A percentile compares a stretch with the other conserved stretches of the same genome.
Conservation (phyloP, 2,329 filamentous ascomycete genomes). For the Magnaporthales sp. region DNA sequence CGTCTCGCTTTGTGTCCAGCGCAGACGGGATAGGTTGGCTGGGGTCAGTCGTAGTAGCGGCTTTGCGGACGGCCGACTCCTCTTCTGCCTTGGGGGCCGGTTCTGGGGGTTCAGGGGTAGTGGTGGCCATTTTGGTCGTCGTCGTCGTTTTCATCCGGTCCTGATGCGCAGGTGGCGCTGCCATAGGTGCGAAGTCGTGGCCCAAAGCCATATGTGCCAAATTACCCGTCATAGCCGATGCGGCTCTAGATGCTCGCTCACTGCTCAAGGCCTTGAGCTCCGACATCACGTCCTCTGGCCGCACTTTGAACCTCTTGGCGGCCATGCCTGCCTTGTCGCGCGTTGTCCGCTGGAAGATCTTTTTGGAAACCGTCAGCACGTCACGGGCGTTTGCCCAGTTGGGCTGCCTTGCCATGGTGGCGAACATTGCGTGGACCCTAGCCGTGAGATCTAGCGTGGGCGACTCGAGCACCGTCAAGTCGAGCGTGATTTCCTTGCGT, state of each 20-base stretch:
- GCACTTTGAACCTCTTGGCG: conserved; percentile 6
- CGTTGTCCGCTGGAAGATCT: conserved; percentile 34
- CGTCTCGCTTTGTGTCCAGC: conserved; percentile 32
- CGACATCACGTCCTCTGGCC: not conserved
- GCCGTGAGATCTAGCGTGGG: not conserved
- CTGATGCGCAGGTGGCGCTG: not conserved
- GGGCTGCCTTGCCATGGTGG: conserved; percentile 27
- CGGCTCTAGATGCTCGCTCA: conserved; percentile 2
- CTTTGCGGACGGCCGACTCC: not conserved
- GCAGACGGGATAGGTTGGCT: too few relatives aligned
- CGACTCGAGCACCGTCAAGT: conserved; percentile 16
- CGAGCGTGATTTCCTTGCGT: conserved; percentile 13
- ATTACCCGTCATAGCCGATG: not conserved
- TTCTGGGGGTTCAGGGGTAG: not conserved
- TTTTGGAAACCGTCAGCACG: conserved; percentile 42
- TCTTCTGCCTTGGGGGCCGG: not conserved
- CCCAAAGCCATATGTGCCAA: not conserved
- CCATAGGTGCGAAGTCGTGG: not conserved
- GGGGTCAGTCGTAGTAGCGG: not conserved
- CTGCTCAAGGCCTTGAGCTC: conserved; percentile 1
- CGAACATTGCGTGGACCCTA: too few relatives aligned
- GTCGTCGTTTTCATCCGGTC: not conserved
- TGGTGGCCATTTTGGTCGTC: not conserved
- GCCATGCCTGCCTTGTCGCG: conserved; percentile 18
- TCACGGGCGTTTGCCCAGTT: conserved; percentile 59